phyloP scores from a whole-genome alignment of 1,284 basidiomycete species.

The Sporisorium reilianum region DNA sequence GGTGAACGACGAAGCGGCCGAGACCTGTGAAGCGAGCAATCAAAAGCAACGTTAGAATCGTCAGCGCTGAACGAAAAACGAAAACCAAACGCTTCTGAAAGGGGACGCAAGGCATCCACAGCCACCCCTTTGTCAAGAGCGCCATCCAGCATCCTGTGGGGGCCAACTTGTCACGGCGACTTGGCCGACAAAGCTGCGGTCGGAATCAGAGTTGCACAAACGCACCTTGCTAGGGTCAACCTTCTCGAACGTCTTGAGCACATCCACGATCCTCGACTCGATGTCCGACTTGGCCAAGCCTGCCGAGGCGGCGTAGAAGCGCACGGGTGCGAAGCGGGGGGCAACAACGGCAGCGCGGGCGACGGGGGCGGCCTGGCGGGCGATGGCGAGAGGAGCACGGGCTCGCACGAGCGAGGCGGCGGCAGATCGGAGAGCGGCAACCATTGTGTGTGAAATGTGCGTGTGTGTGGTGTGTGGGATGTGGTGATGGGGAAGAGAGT shows the following conservation, averaged over 20 bases:
- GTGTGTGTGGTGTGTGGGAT: conserved; percentile 12
- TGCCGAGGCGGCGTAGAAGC: conserved; percentile 81
- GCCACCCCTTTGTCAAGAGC: neutral
- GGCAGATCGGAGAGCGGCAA: conserved; percentile 51
- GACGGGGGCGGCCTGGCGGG: conserved; percentile 33
- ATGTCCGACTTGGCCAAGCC: conserved; percentile 82
- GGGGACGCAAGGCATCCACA: neutral
- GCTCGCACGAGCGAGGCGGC: conserved; percentile 52
- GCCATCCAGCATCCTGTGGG: neutral
- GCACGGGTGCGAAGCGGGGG: conserved; percentile 48
- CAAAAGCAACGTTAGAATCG: neutral
- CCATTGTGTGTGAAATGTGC: conserved; percentile 43
- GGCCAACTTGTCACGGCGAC: neutral
- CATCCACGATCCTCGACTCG: conserved; percentile 83
- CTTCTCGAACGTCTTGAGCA: conserved; percentile 95
- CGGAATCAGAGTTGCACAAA: neutral
- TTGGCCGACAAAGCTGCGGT: neutral
- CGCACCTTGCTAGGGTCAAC: conserved; percentile 80
- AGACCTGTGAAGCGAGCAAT: conserved; percentile 75
- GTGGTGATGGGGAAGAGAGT: conserved; percentile 7
- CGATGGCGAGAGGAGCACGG: conserved; percentile 40
- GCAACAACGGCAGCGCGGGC: conserved; percentile 52
- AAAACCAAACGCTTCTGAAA: neutral
- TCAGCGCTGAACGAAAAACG: neutral
- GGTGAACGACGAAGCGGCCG: conserved; percentile 80